Evolutionary conservation across 1,284 basidiomycete species (phyloP).

Genomic region (Trichosporon ovoides): DNA sequence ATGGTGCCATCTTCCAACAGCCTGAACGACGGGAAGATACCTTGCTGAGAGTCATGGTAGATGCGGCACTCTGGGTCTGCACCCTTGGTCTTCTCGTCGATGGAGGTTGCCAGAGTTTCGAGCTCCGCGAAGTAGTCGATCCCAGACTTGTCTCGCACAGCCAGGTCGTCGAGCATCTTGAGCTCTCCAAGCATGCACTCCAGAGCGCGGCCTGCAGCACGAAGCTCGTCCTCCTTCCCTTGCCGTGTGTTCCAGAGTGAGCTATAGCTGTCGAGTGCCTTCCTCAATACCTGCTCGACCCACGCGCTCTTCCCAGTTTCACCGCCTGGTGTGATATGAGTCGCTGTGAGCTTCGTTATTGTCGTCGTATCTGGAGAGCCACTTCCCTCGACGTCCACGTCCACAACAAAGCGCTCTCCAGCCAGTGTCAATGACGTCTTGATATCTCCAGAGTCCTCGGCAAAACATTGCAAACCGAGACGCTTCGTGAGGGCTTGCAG

Average conservation of each 20-base stretch:
- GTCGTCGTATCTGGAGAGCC: slow-evolving; percentile 26
- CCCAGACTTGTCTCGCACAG: slow-evolving; percentile 12
- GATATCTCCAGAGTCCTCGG: slow-evolving; percentile 36
- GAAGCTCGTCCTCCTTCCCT: slow-evolving; percentile 1
- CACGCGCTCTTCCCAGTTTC: slow-evolving; percentile 30
- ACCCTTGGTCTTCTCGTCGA: slow-evolving; percentile 7
- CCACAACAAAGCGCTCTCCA: slow-evolving; percentile 39
- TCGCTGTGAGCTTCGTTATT: slow-evolving; percentile 33
- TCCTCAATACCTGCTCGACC: slow-evolving; percentile 22
- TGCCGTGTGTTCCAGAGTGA: slow-evolving; percentile 29
- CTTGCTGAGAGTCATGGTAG: slow-evolving; percentile 7
- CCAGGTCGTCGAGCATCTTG: slow-evolving; percentile 34
- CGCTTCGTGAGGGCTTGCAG: slow-evolving; percentile 27
- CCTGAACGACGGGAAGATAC: slow-evolving; percentile 18
- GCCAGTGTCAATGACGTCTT: slow-evolving; percentile 36
- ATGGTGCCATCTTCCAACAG: slow-evolving; percentile 6
- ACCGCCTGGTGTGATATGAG: slow-evolving; percentile 32
- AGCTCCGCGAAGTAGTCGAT: slow-evolving; percentile 36
- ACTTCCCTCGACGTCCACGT: slow-evolving; percentile 42
- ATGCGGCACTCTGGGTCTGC: neutral
- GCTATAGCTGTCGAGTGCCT: slow-evolving; percentile 29
- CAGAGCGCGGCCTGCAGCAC: slow-evolving; percentile 8
- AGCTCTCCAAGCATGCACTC: slow-evolving; percentile 31
- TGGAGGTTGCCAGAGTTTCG: slow-evolving; percentile 24
- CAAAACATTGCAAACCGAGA: slow-evolving; percentile 35